A percentile compares a stretch with the other conserved stretches of the same genome.
Conservation (phyloP, 306 rosid genomes). For the Adenanthera pavonina region DNA sequence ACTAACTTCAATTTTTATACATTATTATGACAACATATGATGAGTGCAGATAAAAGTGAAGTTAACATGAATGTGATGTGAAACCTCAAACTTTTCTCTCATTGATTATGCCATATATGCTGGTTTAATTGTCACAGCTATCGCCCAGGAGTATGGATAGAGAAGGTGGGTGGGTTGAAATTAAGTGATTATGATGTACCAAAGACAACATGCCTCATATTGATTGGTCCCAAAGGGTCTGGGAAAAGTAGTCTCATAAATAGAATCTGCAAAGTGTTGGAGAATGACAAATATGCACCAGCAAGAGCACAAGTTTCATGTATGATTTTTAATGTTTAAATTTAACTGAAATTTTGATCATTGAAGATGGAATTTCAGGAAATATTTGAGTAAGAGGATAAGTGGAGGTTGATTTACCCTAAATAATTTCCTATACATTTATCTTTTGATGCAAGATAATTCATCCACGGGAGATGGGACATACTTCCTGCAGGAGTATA, state of each 20-base stretch:
- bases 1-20: slow-evolving; percentile 17
- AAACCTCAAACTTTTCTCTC: slow-evolving; percentile 16
- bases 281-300: slow-evolving; percentile 63
- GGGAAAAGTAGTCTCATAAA: slow-evolving; percentile 93
- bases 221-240: slow-evolving; percentile 85
- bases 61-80: slow-evolving; percentile 29
- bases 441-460: slow-evolving; percentile 57
- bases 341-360: slow-evolving; percentile 19
- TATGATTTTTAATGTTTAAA: slow-evolving; percentile 38
- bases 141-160: slow-evolving; percentile 79
- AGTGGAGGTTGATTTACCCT: slow-evolving; percentile 10
- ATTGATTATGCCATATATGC: slow-evolving; percentile 36
- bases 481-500: slow-evolving; percentile 78
- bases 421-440: slow-evolving; percentile 1
- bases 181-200: slow-evolving; percentile 74
- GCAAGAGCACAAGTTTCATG: slow-evolving; percentile 93
- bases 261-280: slow-evolving; percentile 74
- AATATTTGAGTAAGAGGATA: slow-evolving; percentile 24
- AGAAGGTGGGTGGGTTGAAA: slow-evolving; percentile 53
- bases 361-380: slow-evolving; percentile 21
- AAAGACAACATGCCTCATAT: slow-evolving; percentile 65
- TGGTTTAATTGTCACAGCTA: slow-evolving; percentile 59
- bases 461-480: slow-evolving; percentile 77
- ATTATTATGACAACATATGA: slow-evolving; percentile 10
- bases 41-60: neutral